A percentile compares a stretch with the other conserved stretches of the same genome.
phyloP scores from a whole-genome alignment of 257 asterid genomes.

The Agastache rugosa region DNA sequence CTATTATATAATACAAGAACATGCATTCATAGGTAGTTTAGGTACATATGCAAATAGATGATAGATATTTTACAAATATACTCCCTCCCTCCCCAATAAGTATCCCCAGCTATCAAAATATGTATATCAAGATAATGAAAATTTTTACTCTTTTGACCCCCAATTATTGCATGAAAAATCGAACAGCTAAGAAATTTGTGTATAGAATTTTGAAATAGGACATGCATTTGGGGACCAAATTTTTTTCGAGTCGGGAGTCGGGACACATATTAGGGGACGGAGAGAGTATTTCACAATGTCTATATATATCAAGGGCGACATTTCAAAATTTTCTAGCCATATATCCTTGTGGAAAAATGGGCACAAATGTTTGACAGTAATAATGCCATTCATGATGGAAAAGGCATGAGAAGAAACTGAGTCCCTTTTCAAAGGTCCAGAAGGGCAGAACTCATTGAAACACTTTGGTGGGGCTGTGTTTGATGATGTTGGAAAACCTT shows the following conservation, averaged over 20 bases:
- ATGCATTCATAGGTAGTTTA: not conserved
- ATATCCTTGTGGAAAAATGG: slow-evolving; percentile 22
- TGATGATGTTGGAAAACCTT: slow-evolving; percentile 61
- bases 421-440: slow-evolving; percentile 35
- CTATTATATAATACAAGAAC: not conserved
- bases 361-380: slow-evolving; percentile 23
- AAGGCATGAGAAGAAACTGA: slow-evolving; percentile 33
- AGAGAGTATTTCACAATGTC: not conserved
- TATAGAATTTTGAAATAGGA: too few relatives aligned
- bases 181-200: too few relatives aligned
- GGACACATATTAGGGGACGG: not conserved
- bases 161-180: too few relatives aligned
- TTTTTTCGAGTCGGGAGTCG: too few relatives aligned
- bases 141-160: too few relatives aligned
- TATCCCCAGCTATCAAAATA: too few relatives aligned
- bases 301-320: not conserved
- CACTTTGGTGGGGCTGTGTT: slow-evolving; percentile 60
- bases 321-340: not conserved
- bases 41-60: not conserved
- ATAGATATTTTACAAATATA: not conserved
- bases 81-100: too few relatives aligned
- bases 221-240: too few relatives aligned
- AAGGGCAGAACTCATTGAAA: slow-evolving; percentile 37
- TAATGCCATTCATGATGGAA: slow-evolving; percentile 29
- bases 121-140: too few relatives aligned